Evolutionary conservation across 129 eudicot genomes (phyloP), one percentile per base, ranked within the genome.

Genomic region (Escallonia herrerae): DNA sequence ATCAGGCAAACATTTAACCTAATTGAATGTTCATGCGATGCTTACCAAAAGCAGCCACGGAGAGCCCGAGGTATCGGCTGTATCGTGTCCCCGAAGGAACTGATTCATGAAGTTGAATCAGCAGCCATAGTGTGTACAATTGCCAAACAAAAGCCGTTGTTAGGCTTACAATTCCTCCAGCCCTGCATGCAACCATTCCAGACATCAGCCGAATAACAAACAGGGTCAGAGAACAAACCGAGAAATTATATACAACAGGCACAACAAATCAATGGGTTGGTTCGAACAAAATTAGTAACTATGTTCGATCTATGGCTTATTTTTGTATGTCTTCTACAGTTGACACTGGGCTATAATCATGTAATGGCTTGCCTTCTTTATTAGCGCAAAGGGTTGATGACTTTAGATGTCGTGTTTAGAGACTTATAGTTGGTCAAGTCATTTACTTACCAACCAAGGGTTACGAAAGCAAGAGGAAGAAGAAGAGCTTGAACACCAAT

Each of bases 1-100:
- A 22, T 22, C 33, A 1, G 33, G 33, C 33, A 22, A 22, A 22
- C 33, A 22, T 22, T 22, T 22, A 22, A 22, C 33, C 33, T 22
- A 22, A 22, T 22, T 22, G 33, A 22, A 22, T 22, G 33, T 22
- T 22, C 11, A 46, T 33, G 12, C 37, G 56, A 57, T 13, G 40
- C 80, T 70, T 75, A 89, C 97, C 97, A 62, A 89, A 89, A 78
- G 95, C 86, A 64, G 90, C 97, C 68, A 86, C 81, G 43, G 95
- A 80, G 38, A 89, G 97, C 69, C 85, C 67, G 41, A 86, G 87
- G 64, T 86, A 89, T 67, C 97, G 72, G 64, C 86, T 89, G 74
- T 86, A 77, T 33, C 97, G 86, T 58, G 77, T 86, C 37, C 97
- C 97, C 4, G 94, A 94, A 4, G 90, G 83, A 41, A 76, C 75